Evolutionary conservation across 345 rosid species (phyloP), one percentile per base, ranked within the genome.

Genomic region (Acer saccharum): DNA sequence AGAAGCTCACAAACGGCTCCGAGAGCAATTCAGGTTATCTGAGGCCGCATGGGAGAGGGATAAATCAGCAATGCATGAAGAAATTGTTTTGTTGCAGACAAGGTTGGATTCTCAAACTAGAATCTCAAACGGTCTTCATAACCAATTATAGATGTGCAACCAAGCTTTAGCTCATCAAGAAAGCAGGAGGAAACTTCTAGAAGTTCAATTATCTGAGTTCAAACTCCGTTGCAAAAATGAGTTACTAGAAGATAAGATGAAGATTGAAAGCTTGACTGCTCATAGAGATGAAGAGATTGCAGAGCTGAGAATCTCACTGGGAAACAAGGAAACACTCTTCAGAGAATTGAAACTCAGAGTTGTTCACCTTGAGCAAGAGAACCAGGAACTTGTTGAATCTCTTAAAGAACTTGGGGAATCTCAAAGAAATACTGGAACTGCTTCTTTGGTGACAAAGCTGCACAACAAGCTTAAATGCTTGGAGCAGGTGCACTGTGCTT

Each of bases 51-150:
- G 48, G 35, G 32, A 71, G 58, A 35, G 13, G 52, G 27, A 63
- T 14, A 62, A 10, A 62, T 13, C 55, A 13, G 27, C 60, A 63
- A 65, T 74, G 58, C 44, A 25, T 74, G 58, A 63, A 21, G 69
- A 63, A 58, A 63, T 46, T 14, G 23, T 55, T 64, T 63, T 20
- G 27, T 17, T 63, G 69, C 77, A 44, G 58, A 23, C 12, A 43
- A 74, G 69, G 8, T 27, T 44, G 69, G 77, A 62, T 74, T 44
- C 77, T 62, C 43, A 27, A 73, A 62, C 76, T 62, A 73, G 76
- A 20, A 25, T 73, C 17, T 14, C 61, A 5, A 23, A 25, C 9
- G 13, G 57, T 21, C 44, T 9, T 60, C 11, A 61, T 43, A 44
- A 13, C 21, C 23, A 73, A 16, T 46, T 48, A 25, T 41, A 69